Conservation (phyloP, 345 rosid species). For the Gossypium thurberi region DNA sequence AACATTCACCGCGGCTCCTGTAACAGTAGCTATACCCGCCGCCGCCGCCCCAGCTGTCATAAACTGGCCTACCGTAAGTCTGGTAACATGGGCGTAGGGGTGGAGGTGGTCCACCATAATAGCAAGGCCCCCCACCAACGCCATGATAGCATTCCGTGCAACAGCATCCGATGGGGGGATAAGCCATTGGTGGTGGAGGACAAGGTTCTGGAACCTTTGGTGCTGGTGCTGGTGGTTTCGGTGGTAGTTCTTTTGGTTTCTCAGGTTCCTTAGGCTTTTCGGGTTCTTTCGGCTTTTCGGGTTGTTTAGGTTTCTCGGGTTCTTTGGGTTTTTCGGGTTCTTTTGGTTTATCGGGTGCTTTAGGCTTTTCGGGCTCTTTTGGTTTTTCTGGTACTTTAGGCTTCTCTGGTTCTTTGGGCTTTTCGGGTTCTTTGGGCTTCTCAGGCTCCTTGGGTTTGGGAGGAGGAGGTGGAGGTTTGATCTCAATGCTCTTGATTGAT, state of each 20-base stretch:
- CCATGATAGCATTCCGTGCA: not conserved
- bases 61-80: slow-evolving; percentile 31
- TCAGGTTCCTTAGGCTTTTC: not conserved
- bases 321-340: not conserved
- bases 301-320: not conserved
- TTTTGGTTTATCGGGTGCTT: slow-evolving; percentile 4
- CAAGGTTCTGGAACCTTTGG: not conserved
- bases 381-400: not conserved
- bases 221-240: not conserved
- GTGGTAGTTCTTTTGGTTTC: not conserved
- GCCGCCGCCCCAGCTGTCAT: slow-evolving; percentile 51
- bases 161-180: not conserved
- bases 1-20: slow-evolving; percentile 32
- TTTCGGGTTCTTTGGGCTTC: not conserved
- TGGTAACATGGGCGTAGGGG: not conserved
- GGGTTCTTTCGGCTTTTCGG: not conserved
- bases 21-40: slow-evolving; percentile 21
- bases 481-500: slow-evolving; percentile 47
- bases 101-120: slow-evolving; percentile 6
- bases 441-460: slow-evolving; percentile 18
- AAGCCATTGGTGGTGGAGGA: not conserved
- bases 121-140: not conserved
- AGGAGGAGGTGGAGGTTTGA: slow-evolving; percentile 28
- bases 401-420: not conserved
- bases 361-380: slow-evolving; percentile 7